Evolutionary conservation across 2,329 filamentous ascomycete genomes (phyloP), one percentile per base, ranked within the genome.

Genomic region (Dactylella cylindrospora): DNA sequence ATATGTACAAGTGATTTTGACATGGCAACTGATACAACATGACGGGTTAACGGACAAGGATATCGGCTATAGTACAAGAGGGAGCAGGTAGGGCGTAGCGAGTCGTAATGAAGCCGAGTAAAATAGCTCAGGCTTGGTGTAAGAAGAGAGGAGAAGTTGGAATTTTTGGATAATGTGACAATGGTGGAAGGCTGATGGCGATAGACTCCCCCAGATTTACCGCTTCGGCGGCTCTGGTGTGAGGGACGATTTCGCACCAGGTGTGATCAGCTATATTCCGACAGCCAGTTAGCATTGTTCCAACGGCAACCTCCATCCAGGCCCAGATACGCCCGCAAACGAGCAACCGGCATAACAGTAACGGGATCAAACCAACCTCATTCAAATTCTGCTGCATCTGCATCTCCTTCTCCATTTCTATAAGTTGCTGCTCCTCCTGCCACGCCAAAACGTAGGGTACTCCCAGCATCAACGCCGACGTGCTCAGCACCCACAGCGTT

Each of bases 391-490:
- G 88, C 74, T 93, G 86, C 88, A 95, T 93, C 74, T 86, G 84
- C 82, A 90, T 90, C 78, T 96, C 91, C 75, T 90, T 84, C 83
- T 98, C 93, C 89, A 96, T 94, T 78, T 95, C 91, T 67, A 91
- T 80, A 73, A 95, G 84, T 78, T 95, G 88, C 80, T 96, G 90
- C 79, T 98, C 93, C 79, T 98, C 93, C 66, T 86, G 84, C 73
- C 90, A 91, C 57, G 90, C 91, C 68, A 98, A 79, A 59, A 90
- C 90, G 79, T 90, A 97, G 52, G 93, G 93, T 45, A 97, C 89
- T 69, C 90, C 90, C 66, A 97, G 77, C 72, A 98, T 78, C 71
- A 98, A 81, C 61, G 88, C 89, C 65, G 86, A 90, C 66, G 90
- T 95, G 75, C 85, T 89, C 59, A 98, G 77, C 52, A 96, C 84